Conservation (phyloP, 306 rosid species). For the Ceratonia siliqua region DNA sequence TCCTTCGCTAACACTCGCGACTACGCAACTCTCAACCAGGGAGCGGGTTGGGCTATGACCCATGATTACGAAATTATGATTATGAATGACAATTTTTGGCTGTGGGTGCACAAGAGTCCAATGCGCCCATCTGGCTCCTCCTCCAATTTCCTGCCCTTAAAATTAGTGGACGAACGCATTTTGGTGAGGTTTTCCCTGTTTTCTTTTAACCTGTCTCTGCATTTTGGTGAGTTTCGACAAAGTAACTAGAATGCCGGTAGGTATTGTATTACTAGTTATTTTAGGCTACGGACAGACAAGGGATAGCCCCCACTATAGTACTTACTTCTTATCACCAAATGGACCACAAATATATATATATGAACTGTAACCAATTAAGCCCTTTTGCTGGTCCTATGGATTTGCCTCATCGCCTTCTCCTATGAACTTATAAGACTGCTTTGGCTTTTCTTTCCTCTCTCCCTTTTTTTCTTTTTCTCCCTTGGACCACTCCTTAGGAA, state of each 20-base stretch:
- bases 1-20: not conserved
- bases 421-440: not conserved
- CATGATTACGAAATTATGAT: not conserved
- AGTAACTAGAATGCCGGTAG: not conserved
- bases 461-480: not conserved
- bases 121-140: not conserved
- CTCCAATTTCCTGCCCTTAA: not conserved
- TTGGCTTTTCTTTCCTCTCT: not conserved
- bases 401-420: not conserved
- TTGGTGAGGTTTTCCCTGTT: not conserved
- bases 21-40: not conserved
- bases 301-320: constrained; percentile 8
- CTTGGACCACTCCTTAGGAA: constrained; percentile 37
- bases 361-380: not conserved
- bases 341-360: constrained; percentile 28
- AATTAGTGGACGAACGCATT: not conserved
- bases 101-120: constrained; percentile 14
- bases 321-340: constrained; percentile 16
- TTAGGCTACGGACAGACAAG: not conserved
- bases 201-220: not conserved
- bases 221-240: not conserved
- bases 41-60: not conserved
- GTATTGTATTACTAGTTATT: not conserved
- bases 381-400: constrained; percentile 11
- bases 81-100: constrained; percentile 9